phyloP scores from a whole-genome alignment of 1,139 yeast genomes.

The Blastobotrys persicus region DNA sequence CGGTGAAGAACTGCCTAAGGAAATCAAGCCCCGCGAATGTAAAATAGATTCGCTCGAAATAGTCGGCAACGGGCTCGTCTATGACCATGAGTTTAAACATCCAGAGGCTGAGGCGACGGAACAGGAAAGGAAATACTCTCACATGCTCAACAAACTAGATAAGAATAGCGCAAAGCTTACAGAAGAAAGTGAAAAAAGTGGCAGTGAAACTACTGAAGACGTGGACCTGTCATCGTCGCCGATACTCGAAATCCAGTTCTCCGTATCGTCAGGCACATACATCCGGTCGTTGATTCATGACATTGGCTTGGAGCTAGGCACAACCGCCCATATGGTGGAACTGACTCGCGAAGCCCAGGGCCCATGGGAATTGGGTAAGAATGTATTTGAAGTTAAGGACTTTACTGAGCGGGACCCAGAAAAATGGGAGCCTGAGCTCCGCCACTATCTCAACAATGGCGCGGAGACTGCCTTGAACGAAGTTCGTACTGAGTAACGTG shows the following conservation, averaged over 20 bases:
- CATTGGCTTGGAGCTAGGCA: constrained; percentile 74
- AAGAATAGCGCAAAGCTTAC: constrained; percentile 13
- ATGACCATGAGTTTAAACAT: constrained; percentile 53
- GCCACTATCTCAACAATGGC: constrained; percentile 27
- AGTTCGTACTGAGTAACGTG: background rate
- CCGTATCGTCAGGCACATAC: constrained; percentile 94
- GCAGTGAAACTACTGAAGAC: constrained; percentile 10
- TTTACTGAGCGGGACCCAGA: constrained; percentile 56
- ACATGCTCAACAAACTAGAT: constrained; percentile 34
- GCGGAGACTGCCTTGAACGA: constrained; percentile 20
- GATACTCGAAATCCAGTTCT: constrained; percentile 64
- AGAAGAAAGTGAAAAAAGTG: constrained; percentile 6
- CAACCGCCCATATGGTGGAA: constrained; percentile 87
- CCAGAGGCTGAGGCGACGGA: constrained; percentile 36
- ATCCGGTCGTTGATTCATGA: constrained; percentile 89
- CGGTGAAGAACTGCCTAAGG: constrained; percentile 78
- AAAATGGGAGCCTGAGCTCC: constrained; percentile 51
- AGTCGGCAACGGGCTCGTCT: constrained; percentile 50
- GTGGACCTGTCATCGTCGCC: constrained; percentile 42
- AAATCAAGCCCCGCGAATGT: constrained; percentile 74
- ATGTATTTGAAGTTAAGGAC: constrained; percentile 66
- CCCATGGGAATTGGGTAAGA: constrained; percentile 72
- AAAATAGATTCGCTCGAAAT: constrained; percentile 56
- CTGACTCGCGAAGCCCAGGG: constrained; percentile 74
- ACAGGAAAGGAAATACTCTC: constrained; percentile 36